Conservation (phyloP, 192 early-diverging fungal genomes). For the Coemansia sp. region DNA sequence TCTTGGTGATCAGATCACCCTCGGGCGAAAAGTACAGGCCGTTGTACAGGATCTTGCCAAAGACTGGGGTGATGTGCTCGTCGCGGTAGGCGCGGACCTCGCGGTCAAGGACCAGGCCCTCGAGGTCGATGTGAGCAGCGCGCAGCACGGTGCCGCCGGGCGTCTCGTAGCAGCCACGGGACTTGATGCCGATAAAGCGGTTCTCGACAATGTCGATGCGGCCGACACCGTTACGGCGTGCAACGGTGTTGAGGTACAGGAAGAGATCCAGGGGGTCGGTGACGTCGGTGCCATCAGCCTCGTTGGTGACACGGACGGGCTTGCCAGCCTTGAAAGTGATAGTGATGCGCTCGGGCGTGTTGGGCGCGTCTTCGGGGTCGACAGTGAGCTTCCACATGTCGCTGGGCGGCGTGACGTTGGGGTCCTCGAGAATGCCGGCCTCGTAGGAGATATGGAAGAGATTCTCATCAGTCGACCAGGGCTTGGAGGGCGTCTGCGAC, state of each 20-base stretch:
- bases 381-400: conserved; percentile 99
- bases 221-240: conserved; percentile 95
- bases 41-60: conserved; percentile 82
- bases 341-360: conserved; percentile 89
- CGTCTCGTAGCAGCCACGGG: conserved; percentile 99
- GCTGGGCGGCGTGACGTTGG: conserved; percentile 89
- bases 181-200: conserved; percentile 98
- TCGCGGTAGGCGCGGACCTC: conserved; percentile 92
- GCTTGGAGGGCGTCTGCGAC: conserved; percentile 91
- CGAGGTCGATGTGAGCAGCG: conserved; percentile 92
- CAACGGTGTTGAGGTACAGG: conserved; percentile 92
- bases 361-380: conserved; percentile 94
- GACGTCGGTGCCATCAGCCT: conserved; percentile 61
- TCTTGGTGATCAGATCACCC: conserved; percentile 81
- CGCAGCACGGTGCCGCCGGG: conserved; percentile 96
- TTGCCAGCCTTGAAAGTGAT: conserved; percentile 88
- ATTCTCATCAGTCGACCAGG: conserved; percentile 99
- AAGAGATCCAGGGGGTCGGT: conserved; percentile 81
- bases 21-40: conserved; percentile 97
- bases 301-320: conserved; percentile 86
- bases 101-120: conserved; percentile 92
- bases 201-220: conserved; percentile 99
- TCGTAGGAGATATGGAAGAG: conserved; percentile 99
- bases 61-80: conserved; percentile 82
- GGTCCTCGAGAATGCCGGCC: conserved; percentile 97